Percentiles rank a stretch among this genome's conserved stretches.
Evolutionary conservation across 495 filamentous ascomycete species (phyloP).

Genomic region (Trichoderma asperelloides): DNA sequence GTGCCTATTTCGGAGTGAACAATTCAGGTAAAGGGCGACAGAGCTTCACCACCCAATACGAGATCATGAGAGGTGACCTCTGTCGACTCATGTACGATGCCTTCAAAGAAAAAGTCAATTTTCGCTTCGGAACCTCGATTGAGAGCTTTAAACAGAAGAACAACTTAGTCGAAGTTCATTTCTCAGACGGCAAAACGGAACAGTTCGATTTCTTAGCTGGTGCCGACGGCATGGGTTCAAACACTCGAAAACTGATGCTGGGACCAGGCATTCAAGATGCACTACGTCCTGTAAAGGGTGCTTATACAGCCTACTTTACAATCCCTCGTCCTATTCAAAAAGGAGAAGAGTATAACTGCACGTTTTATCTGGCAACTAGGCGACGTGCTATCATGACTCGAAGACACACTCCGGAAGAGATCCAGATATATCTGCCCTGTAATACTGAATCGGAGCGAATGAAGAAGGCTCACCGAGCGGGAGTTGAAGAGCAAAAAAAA

Average conservation of each 20-base stretch:
- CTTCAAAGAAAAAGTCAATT: conserved; percentile 29
- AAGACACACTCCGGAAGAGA: conserved; percentile 24
- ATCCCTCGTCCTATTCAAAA: conserved; percentile 23
- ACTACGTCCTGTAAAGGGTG: conserved; percentile 20
- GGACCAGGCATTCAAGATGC: conserved; percentile 18
- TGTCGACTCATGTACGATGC: conserved; percentile 35
- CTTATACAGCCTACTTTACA: conserved; percentile 32
- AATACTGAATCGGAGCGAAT: conserved; percentile 22
- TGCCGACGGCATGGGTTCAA: conserved; percentile 40
- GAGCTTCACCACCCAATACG: conserved; percentile 41
- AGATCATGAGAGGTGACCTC: conserved; percentile 46
- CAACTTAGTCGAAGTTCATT: conserved; percentile 25
- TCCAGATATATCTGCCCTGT: conserved; percentile 30
- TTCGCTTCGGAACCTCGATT: conserved; percentile 33
- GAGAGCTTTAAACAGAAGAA: conserved; percentile 20
- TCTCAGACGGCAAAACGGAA: conserved; percentile 26
- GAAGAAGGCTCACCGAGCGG: conserved; percentile 17
- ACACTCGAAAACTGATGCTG: conserved; percentile 33
- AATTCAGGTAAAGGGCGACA: conserved; percentile 32
- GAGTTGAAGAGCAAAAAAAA: conserved; percentile 31
- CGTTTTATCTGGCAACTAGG: conserved; percentile 24
- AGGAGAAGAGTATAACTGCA: conserved; percentile 29
- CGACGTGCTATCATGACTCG: conserved; percentile 30
- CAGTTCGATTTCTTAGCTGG: conserved; percentile 41
- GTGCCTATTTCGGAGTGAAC: conserved; percentile 30